Evolutionary conservation across 352 stramenopile species (phyloP).

Genomic region (Lagenidium giganteum): DNA sequence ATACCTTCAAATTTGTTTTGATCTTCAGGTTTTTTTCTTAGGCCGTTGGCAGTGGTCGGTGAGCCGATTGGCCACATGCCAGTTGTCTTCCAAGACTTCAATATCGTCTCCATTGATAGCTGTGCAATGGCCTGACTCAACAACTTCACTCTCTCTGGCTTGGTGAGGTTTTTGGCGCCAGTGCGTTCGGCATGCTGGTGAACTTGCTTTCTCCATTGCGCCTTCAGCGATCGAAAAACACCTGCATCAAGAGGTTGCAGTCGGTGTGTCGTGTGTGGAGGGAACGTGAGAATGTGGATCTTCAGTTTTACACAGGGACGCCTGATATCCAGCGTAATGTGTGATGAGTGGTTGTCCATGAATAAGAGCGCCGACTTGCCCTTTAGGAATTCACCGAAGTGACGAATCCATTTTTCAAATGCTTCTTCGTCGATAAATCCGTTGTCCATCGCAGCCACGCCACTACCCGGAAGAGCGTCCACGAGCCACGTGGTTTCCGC

Average conservation of each 20-base stretch:
- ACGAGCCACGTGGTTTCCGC: no score
- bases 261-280: constrained; percentile 5
- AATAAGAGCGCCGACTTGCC: background rate
- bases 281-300: background rate
- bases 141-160: no score
- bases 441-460: background rate
- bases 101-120: no score
- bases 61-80: no score
- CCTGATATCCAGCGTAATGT: background rate
- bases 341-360: constrained; percentile 4
- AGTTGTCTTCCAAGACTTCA: no score
- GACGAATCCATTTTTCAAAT: constrained; percentile 2
- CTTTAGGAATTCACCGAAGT: constrained; percentile 5
- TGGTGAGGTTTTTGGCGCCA: no score
- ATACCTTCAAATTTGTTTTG: no score
- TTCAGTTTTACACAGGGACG: background rate
- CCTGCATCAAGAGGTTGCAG: constrained; percentile 6
- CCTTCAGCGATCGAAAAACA: constrained; percentile 5
- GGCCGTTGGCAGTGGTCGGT: no score
- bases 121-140: no score
- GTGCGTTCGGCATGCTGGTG: no score
- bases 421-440: constrained; percentile 5
- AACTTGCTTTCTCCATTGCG: no score
- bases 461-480: background rate
- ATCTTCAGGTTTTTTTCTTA: no score